These are phyloP conservation scores for Fusarium robinianum DNA, from an alignment of 2,329 filamentous ascomycete genomes.

Conservation along the genomic window DNA sequence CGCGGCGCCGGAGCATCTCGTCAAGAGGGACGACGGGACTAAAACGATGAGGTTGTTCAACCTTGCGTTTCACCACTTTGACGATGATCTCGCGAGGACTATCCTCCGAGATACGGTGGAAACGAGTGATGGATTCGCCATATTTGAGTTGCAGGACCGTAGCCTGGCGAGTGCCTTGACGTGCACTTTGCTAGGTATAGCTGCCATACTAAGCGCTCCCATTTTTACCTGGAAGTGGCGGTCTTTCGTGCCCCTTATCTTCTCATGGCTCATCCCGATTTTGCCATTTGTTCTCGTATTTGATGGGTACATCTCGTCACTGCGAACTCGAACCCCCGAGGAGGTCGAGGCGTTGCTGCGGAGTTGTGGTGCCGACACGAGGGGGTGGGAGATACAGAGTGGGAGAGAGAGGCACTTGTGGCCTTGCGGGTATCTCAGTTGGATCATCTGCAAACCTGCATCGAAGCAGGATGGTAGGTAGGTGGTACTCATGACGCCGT, in stretches of 20 bases:
- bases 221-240: conserved; percentile 57
- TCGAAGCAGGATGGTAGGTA: conserved; percentile 16
- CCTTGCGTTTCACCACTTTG: conserved; percentile 78
- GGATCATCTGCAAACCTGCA: conserved; percentile 54
- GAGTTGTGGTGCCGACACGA: conserved; percentile 51
- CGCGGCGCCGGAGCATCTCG: conserved; percentile 57
- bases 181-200: conserved; percentile 56
- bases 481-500: no score
- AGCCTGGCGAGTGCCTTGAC: conserved; percentile 58
- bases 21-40: conserved; percentile 44
- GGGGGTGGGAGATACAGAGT: conserved; percentile 54
- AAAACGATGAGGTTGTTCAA: conserved; percentile 73
- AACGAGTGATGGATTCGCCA: conserved; percentile 69
- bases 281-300: conserved; percentile 69
- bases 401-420: conserved; percentile 54
- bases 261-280: conserved; percentile 68
- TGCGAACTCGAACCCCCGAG: conserved; percentile 68
- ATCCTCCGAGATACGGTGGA: conserved; percentile 68
- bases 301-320: conserved; percentile 69
- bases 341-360: conserved; percentile 66
- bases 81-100: conserved; percentile 61
- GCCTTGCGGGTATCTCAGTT: conserved; percentile 56
- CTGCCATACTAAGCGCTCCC: conserved; percentile 56
- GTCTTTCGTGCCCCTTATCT: conserved; percentile 61
- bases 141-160: conserved; percentile 76